Percentiles rank a stretch among this genome's conserved stretches.
Evolutionary conservation across 257 asterid species (phyloP).

Genomic region (Rhazya stricta): DNA sequence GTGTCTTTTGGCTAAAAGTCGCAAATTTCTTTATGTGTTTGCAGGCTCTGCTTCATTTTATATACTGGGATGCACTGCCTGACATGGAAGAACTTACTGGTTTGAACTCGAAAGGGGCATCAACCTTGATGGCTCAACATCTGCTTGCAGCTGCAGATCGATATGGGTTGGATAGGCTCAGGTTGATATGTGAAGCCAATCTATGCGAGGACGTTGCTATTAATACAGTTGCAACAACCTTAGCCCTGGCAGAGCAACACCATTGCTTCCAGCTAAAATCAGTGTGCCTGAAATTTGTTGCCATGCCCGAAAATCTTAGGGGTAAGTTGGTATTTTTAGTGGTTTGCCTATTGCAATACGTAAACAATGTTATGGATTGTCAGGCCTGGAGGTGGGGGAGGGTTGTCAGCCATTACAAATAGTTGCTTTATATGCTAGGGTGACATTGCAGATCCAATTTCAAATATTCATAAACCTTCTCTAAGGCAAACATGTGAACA

Average conservation of each 20-base stretch:
- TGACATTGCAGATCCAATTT: neutral
- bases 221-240: constrained; percentile 92
- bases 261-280: constrained; percentile 88
- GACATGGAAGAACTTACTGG: constrained; percentile 93
- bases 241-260: constrained; percentile 96
- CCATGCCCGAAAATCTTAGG: constrained; percentile 78
- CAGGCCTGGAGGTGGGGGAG: neutral
- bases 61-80: constrained; percentile 79
- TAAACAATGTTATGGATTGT: neutral
- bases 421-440: neutral
- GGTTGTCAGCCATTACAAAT: neutral
- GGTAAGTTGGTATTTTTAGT: constrained; percentile 30
- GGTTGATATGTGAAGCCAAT: constrained; percentile 80
- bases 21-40: neutral
- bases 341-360: neutral
- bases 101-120: constrained; percentile 72
- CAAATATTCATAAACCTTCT: neutral
- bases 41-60: constrained; percentile 83
- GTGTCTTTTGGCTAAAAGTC: neutral
- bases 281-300: constrained; percentile 78
- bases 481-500: no score
- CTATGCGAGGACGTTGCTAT: constrained; percentile 81
- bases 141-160: constrained; percentile 95
- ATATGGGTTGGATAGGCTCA: constrained; percentile 83
- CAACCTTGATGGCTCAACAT: constrained; percentile 94